Evolutionary conservation across 768 basidiomycete genomes (phyloP), one percentile per base, ranked within the genome.

Genomic region (Tulasnella sp.): DNA sequence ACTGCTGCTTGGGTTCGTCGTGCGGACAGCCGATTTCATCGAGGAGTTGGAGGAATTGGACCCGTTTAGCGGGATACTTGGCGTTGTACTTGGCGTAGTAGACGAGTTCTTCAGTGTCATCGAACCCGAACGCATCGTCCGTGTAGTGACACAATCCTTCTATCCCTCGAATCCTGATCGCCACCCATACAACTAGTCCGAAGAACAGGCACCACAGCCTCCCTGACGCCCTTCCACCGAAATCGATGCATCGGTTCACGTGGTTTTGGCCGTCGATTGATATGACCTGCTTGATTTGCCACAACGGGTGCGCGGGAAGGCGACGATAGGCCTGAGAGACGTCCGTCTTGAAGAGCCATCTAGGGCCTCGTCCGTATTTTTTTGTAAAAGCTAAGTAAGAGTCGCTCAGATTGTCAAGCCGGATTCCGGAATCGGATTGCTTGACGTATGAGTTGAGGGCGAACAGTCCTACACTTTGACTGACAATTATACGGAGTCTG

Each of bases 261-360:
- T 69, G 64, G 1, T 48, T 61, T 10, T 60, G 5, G 24, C 64
- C 67, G 34, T 71, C 67, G 0, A 65, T 66, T 17, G 64, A 64
- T 5, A 72, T 65, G 0, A 75, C 54, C 38, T 77, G 76, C 15
- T 72, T 73, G 0, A 77, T 60, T 48, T 78, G 74, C 76, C 75
- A 77, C 0, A 65, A 42, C 0, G 70, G 73, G 47, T 76, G 71
- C 63, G 75, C 66, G 0, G 75, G 77, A 8, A 75, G 52, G 0
- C 69, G 67, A 0, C 70, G 63, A 30, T 75, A 78, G 0, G 76
- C 77, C 11, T 72, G 65, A 0, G 68, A 58, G 0, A 78, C 68
- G 51, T 78, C 73, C 0, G 72, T 71, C 34, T 76, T 77, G 65
- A 67, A 75, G 0, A 70, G 27, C 4, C 42, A 41, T 43, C 24